These are phyloP conservation scores for Fusarium temperatum DNA, from an alignment of 2,329 filamentous ascomycete genomes.

Conservation along the genomic window DNA sequence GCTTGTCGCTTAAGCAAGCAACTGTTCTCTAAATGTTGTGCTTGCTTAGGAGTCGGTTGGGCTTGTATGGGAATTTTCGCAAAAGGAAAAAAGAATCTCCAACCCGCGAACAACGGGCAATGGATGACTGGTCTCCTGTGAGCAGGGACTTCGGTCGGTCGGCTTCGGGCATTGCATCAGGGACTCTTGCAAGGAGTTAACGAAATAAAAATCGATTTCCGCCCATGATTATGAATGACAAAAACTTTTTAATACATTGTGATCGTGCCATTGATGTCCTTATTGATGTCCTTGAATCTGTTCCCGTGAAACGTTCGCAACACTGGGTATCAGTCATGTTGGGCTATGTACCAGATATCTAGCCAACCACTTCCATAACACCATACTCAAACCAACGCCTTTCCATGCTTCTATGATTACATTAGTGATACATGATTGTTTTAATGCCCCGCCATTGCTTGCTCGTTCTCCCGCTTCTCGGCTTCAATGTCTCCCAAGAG, in stretches of 20 bases:
- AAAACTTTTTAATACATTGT: background rate
- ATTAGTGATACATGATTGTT: constrained; percentile 24
- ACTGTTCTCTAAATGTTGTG: constrained; percentile 28
- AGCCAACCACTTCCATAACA: constrained; percentile 17
- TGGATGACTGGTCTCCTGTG: constrained; percentile 38
- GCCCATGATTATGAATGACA: constrained; percentile 42
- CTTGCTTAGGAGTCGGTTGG: constrained; percentile 43
- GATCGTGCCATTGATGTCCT: background rate
- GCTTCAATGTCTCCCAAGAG: constrained; percentile 43
- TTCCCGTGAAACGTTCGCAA: background rate
- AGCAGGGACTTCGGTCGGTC: constrained; percentile 47
- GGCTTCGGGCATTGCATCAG: constrained; percentile 55
- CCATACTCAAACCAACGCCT: constrained; percentile 27
- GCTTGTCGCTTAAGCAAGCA: constrained; percentile 78
- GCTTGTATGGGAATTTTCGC: constrained; percentile 43
- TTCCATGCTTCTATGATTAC: constrained; percentile 29
- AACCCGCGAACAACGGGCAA: constrained; percentile 31
- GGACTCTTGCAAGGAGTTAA: constrained; percentile 53
- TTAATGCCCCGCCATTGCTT: constrained; percentile 16
- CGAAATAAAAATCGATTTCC: constrained; percentile 53
- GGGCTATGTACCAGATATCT: constrained; percentile 32
- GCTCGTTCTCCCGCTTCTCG: constrained; percentile 56
- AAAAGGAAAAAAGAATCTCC: constrained; percentile 42
- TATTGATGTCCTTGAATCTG: background rate
- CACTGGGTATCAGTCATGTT: constrained; percentile 25